A percentile compares a stretch with the other conserved stretches of the same genome.
phyloP scores from a whole-genome alignment of 805 yeast species.

The Nakazawaea pomicola region DNA sequence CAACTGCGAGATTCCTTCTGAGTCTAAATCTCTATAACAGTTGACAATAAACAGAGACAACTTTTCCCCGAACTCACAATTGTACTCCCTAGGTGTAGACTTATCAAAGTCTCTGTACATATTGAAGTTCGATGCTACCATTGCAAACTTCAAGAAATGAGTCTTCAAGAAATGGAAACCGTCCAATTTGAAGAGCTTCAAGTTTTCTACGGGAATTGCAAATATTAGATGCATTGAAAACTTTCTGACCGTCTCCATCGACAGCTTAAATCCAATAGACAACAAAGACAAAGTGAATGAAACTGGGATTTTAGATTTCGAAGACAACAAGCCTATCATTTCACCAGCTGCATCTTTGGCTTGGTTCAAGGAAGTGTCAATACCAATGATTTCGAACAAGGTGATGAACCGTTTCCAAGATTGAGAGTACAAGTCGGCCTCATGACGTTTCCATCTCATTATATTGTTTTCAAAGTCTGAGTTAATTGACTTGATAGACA shows the following conservation, averaged over 20 bases:
- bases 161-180: slow-evolving; percentile 32
- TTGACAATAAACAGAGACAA: slow-evolving; percentile 41
- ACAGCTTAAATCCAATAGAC: slow-evolving; percentile 69
- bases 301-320: slow-evolving; percentile 48
- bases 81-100: slow-evolving; percentile 33
- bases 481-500: slow-evolving; percentile 46
- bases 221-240: slow-evolving; percentile 54
- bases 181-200: slow-evolving; percentile 40
- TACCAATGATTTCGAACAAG: slow-evolving; percentile 71
- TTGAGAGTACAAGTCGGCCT: slow-evolving; percentile 27
- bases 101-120: slow-evolving; percentile 30
- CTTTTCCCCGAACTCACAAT: slow-evolving; percentile 56
- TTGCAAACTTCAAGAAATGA: slow-evolving; percentile 50
- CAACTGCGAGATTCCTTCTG: slow-evolving; percentile 22
- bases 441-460: slow-evolving; percentile 39
- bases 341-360: slow-evolving; percentile 72
- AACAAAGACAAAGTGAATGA: slow-evolving; percentile 73
- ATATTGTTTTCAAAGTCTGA: slow-evolving; percentile 28
- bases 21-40: slow-evolving; percentile 26
- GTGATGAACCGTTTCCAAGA: slow-evolving; percentile 75
- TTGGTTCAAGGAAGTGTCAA: slow-evolving; percentile 85
- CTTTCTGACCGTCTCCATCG: slow-evolving; percentile 73
- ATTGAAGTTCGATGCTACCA: slow-evolving; percentile 60
- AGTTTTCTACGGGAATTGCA: slow-evolving; percentile 40
- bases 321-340: slow-evolving; percentile 46